Evolutionary conservation across 2,329 filamentous ascomycete genomes (phyloP), one percentile per base, ranked within the genome.

Genomic region (Diaporthe vexans): DNA sequence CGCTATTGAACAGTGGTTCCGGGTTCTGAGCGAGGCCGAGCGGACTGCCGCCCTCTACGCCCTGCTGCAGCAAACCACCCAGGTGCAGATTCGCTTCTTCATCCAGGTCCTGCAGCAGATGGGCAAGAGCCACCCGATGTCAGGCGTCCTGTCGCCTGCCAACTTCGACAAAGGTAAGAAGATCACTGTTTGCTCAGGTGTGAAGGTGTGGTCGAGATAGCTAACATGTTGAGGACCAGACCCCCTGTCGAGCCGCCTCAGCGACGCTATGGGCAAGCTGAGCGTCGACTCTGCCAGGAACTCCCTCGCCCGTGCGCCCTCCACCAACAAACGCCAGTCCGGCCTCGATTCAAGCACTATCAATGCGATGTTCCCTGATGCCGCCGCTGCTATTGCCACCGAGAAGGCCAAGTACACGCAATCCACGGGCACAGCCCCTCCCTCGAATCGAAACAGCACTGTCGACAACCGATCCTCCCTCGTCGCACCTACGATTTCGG

Each of bases 1-100:
- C 82, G 97, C 97, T 78, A 99, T 99, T 81, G 97, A 99, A 86
- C 97, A 99, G 87, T 99, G 97, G 97, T 99, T 99, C 85, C 93
- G 95, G 76, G 97, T 99, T 71, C 88, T 99, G 77, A 98, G 96
- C 81, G 97, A 98, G 85, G 95, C 97, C 37, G 97, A 99, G 85
- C 91, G 97, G 76, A 99, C 97, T 26, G 97, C 97, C 76, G 97
- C 97, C 65, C 86, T 98, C 74, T 99, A 99, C 83, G 96, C 97
- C 76, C 88, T 99, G 79, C 89, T 99, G 75, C 97, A 99, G 87
- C 97, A 99, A 88, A 98, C 97, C 8, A 99, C 97, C 6, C 97
- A 98, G 85, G 96, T 99, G 76, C 97, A 99, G 86, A 98, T 98
- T 81, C 93, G 97, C 72, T 99, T 99, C 88, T 99, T 99, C 85